These are phyloP conservation scores for Fonsecaea nubica DNA, from an alignment of 2,329 filamentous ascomycete species.

Conservation along the genomic window DNA sequence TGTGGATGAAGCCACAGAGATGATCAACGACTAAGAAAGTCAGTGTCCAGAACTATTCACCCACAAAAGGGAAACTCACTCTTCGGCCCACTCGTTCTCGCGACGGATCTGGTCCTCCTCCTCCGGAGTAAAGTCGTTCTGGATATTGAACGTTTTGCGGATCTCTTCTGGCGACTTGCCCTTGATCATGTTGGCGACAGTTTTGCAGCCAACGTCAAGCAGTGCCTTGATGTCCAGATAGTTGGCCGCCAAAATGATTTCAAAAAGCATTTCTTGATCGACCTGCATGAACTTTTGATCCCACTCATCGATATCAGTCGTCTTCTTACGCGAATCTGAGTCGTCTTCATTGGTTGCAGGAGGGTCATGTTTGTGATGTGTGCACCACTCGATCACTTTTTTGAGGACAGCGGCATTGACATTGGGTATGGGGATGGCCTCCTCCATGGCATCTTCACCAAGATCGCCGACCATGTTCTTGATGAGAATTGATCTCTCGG, in stretches of 20 bases:
- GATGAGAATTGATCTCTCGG: slow-evolving; percentile 91
- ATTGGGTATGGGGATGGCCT: slow-evolving; percentile 88
- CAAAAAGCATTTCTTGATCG: slow-evolving; percentile 99
- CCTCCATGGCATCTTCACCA: slow-evolving; percentile 66
- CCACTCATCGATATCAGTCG: slow-evolving; percentile 99
- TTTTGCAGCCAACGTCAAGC: slow-evolving; percentile 98
- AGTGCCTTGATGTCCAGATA: slow-evolving; percentile 99
- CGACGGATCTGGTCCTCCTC: slow-evolving; percentile 97
- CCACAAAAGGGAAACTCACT: slow-evolving; percentile 53
- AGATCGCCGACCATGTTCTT: slow-evolving; percentile 98
- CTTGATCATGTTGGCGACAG: slow-evolving; percentile 99
- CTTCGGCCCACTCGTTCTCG: slow-evolving; percentile 91
- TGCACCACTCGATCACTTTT: slow-evolving; percentile 98
- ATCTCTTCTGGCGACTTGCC: slow-evolving; percentile 99
- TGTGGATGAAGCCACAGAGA: neutral
- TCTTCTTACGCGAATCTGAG: slow-evolving; percentile 94
- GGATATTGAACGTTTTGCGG: slow-evolving; percentile 99
- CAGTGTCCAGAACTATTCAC: neutral
- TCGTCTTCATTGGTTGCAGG: slow-evolving; percentile 84
- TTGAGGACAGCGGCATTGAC: slow-evolving; percentile 88
- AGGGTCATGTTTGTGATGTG: slow-evolving; percentile 90
- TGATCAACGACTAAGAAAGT: slow-evolving; percentile 30
- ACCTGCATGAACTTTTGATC: slow-evolving; percentile 99
- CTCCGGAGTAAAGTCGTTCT: slow-evolving; percentile 98
- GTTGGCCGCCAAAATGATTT: slow-evolving; percentile 98